These are phyloP conservation scores for Aspergillus proliferans DNA, from an alignment of 2,329 filamentous ascomycete genomes.

Conservation along the genomic window DNA sequence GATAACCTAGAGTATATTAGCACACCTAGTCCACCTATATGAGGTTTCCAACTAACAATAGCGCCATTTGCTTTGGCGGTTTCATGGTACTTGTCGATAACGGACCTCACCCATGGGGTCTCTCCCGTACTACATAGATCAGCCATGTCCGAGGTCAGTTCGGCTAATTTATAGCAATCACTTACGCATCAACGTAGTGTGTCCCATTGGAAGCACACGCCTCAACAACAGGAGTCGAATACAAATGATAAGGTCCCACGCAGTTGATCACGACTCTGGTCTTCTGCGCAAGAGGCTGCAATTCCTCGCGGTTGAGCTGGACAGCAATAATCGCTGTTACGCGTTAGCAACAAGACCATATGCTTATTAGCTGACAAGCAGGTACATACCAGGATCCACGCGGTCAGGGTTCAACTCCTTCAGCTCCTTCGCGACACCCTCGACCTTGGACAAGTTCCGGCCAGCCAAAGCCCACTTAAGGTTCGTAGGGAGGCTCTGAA, in stretches of 20 bases:
- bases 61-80: slow-evolving; percentile 54
- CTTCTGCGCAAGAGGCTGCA: slow-evolving; percentile 48
- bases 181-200: slow-evolving; percentile 59
- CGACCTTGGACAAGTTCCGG: slow-evolving; percentile 69
- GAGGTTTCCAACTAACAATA: slow-evolving; percentile 42
- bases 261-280: slow-evolving; percentile 56
- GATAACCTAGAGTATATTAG: slow-evolving; percentile 42
- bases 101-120: slow-evolving; percentile 57
- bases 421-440: slow-evolving; percentile 61
- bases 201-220: slow-evolving; percentile 60
- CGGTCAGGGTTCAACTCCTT: slow-evolving; percentile 64
- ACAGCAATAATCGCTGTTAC: slow-evolving; percentile 39
- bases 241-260: slow-evolving; percentile 58
- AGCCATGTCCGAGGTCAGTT: neutral
- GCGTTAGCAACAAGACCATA: slow-evolving; percentile 3
- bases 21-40: neutral
- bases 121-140: slow-evolving; percentile 50
- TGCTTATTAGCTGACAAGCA: neutral
- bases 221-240: slow-evolving; percentile 59
- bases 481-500: slow-evolving; percentile 62
- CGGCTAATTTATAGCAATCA: neutral
- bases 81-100: slow-evolving; percentile 56
- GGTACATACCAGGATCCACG: slow-evolving; percentile 57
- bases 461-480: slow-evolving; percentile 85
- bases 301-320: slow-evolving; percentile 45